Evolutionary conservation across 768 basidiomycete species (phyloP), one percentile per base, ranked within the genome.

Genomic region (Nidularia pulvinata): DNA sequence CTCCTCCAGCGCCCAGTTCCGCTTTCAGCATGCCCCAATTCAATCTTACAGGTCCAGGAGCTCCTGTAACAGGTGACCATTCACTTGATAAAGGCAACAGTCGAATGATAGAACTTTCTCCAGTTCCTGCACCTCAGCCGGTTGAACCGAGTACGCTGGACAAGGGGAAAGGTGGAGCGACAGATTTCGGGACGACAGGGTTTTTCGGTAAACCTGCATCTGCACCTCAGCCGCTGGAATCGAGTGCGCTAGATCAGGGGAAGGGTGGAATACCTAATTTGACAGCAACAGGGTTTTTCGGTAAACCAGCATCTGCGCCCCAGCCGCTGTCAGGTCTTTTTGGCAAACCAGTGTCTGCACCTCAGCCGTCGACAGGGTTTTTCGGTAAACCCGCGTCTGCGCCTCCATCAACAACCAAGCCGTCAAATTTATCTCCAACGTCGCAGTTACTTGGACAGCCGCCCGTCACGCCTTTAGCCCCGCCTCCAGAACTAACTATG

Each of bases 401-500:
- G 25, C 25, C 25, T 25, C 25, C 25, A 4, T 25, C 25, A 25
- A 25, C 25, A 25, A 25, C 25, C 25, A 25, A 25, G 25, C 25
- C 25, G 25, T 25, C 25, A 25, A 25, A 25, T 25, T 25, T 25
- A 25, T 4, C 25, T 25, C 25, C 25, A 25, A 4, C 4, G 25
- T 25, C 25, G 25, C 25, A 1, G 25, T 25, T 25, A 25, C 25
- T 4, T 25, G 25, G 25, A 25, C 25, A 25, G 25, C 25, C 25
- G 25, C 25, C 25, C 25, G 25, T 25, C 25, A 25, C 25, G 4
- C 52, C 49, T 33, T 44, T 50, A 34, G 37, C 50, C 13, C 42
- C 46, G 4, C 46, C 50, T 4, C 59, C 57, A 0, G 60, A 69
- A 46, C 54, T 69, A 52, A 55, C 74, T 53, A 59, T 78, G 55